phyloP scores from a whole-genome alignment of 192 early-diverging fungal genomes.

The Linnemannia schmuckeri region DNA sequence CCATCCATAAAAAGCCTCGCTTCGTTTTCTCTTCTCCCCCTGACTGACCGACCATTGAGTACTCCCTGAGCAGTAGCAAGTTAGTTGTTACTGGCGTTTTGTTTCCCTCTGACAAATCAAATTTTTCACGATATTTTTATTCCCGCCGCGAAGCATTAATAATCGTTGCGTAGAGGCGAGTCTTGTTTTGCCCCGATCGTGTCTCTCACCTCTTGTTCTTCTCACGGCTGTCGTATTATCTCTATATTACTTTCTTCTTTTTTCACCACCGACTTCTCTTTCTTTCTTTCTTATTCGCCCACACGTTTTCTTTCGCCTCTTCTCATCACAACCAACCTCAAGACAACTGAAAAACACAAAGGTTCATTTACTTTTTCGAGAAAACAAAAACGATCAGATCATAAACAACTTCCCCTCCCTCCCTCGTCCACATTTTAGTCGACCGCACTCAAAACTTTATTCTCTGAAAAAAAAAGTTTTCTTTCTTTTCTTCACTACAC shows the following conservation, averaged over 20 bases:
- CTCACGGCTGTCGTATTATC: not conserved
- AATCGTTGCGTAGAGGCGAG: not conserved
- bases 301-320: not conserved
- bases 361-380: not conserved
- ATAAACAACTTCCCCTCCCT: not conserved
- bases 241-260: not conserved
- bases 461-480: not conserved
- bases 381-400: not conserved
- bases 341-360: constrained; percentile 1
- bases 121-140: not conserved
- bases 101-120: not conserved
- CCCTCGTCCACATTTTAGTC: not conserved
- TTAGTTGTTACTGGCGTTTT: not conserved
- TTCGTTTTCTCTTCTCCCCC: not conserved
- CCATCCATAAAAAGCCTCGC: not conserved
- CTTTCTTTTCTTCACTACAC: not conserved
- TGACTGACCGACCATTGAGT: not conserved
- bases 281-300: not conserved
- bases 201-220: not conserved
- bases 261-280: not conserved
- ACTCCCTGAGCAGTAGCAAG: not conserved
- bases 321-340: not conserved
- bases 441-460: too few relatives aligned
- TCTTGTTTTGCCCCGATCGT: not conserved
- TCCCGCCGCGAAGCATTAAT: constrained; percentile 1